These are phyloP conservation scores for Diaporthe nobilis DNA, from an alignment of 2,329 filamentous ascomycete genomes.

Conservation along the genomic window DNA sequence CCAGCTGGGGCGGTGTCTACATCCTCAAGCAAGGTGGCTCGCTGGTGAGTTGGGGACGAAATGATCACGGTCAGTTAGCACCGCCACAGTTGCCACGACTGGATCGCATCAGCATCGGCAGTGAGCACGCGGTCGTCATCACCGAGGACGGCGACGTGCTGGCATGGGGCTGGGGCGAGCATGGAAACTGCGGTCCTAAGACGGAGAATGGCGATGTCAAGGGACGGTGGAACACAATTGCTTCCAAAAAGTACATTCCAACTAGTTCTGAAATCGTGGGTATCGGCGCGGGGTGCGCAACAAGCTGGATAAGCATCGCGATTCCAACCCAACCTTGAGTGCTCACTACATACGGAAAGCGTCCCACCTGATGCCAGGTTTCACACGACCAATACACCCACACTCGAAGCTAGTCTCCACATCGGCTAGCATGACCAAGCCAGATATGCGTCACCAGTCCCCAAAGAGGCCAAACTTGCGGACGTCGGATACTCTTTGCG, in stretches of 20 bases:
- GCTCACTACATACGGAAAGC: background rate
- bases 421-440: background rate
- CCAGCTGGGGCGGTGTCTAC: slow-evolving; percentile 88
- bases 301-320: slow-evolving; percentile 80
- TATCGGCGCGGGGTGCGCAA: slow-evolving; percentile 90
- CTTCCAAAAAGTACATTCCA: slow-evolving; percentile 68
- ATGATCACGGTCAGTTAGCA: slow-evolving; percentile 87
- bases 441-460: slow-evolving; percentile 10
- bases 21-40: slow-evolving; percentile 73
- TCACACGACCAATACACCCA: background rate
- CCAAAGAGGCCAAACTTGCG: slow-evolving; percentile 56
- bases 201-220: slow-evolving; percentile 77
- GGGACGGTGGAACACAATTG: slow-evolving; percentile 77
- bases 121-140: slow-evolving; percentile 88
- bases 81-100: slow-evolving; percentile 73
- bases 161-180: slow-evolving; percentile 97
- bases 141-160: slow-evolving; percentile 76
- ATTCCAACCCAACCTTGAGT: slow-evolving; percentile 43
- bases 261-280: slow-evolving; percentile 66
- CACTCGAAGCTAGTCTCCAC: background rate
- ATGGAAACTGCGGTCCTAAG: slow-evolving; percentile 90
- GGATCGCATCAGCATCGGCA: slow-evolving; percentile 81
- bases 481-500: slow-evolving; percentile 80
- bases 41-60: slow-evolving; percentile 82
- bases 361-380: background rate